Evolutionary conservation across 2,329 filamentous ascomycete genomes (phyloP).

Genomic region (Stemphylium lycopersici): DNA sequence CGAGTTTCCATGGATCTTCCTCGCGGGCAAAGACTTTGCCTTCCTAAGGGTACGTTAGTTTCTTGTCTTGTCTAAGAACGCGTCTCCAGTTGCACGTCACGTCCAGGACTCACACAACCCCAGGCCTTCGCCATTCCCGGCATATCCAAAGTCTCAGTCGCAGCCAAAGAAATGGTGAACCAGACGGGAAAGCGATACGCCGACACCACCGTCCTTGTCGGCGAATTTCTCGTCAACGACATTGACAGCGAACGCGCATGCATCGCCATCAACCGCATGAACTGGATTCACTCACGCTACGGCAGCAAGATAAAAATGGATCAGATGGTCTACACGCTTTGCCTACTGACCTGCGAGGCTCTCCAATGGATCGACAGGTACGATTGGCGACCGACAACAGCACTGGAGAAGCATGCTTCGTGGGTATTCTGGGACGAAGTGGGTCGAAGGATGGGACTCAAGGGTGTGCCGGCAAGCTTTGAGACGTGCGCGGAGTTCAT

Average conservation of each 20-base stretch:
- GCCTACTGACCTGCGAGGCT: conserved; percentile 14
- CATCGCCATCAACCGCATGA: conserved; percentile 17
- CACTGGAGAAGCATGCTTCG: conserved; percentile 14
- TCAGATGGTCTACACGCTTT: conserved; percentile 18
- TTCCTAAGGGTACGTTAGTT: conserved; percentile 9
- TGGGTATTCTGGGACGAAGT: conserved; percentile 18
- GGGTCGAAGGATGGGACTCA: conserved; percentile 13
- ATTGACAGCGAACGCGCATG: conserved; percentile 20
- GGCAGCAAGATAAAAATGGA: conserved; percentile 15
- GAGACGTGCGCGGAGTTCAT: conserved; percentile 13
- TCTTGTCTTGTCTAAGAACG: not conserved
- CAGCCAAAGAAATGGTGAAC: conserved; percentile 12
- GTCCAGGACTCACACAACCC: not conserved
- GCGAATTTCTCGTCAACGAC: conserved; percentile 17
- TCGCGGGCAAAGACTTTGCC: conserved; percentile 14
- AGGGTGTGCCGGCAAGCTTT: conserved; percentile 10
- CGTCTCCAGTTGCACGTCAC: not conserved
- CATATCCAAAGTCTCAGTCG: conserved; percentile 15
- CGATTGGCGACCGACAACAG: conserved; percentile 10
- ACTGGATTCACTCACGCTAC: conserved; percentile 18
- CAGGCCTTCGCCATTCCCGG: conserved; percentile 16
- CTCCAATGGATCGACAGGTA: conserved; percentile 15
- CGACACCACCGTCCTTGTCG: conserved; percentile 15
- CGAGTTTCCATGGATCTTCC: conserved; percentile 15
- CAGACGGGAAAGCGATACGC: conserved; percentile 15